These are phyloP conservation scores for Croton laevigatus DNA, from an alignment of 441 rosid genomes.

Conservation along the genomic window DNA sequence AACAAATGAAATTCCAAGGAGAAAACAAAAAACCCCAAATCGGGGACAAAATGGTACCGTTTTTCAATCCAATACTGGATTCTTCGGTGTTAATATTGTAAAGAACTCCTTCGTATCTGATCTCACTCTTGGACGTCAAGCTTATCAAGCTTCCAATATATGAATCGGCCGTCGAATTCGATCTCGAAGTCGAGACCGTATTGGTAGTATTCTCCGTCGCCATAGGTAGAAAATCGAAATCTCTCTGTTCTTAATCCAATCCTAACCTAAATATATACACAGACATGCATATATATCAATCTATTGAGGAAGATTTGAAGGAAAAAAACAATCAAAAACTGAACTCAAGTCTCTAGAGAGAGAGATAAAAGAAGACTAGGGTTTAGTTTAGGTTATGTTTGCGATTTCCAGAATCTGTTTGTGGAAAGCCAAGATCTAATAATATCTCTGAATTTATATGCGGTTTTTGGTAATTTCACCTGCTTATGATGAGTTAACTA, in stretches of 20 bases:
- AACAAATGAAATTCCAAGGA: not conserved
- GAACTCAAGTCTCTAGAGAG: not conserved
- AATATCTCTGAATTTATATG: not conserved
- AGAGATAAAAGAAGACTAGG: slow-evolving; percentile 5
- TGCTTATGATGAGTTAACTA: not conserved
- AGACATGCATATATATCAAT: not conserved
- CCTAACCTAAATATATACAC: not conserved
- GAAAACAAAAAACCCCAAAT: slow-evolving; percentile 8
- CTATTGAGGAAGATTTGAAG: not conserved
- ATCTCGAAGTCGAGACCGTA: slow-evolving; percentile 42
- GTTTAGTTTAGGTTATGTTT: slow-evolving; percentile 20
- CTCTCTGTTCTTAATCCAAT: not conserved
- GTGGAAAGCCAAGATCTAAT: slow-evolving; percentile 1
- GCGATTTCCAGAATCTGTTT: not conserved
- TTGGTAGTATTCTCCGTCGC: slow-evolving; percentile 38
- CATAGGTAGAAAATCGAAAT: slow-evolving; percentile 26
- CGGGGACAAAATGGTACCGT: slow-evolving; percentile 38
- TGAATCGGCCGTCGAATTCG: slow-evolving; percentile 71
- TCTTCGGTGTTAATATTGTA: slow-evolving; percentile 86
- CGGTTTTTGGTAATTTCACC: slow-evolving; percentile 5
- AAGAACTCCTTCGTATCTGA: slow-evolving; percentile 87
- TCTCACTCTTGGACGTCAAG: slow-evolving; percentile 82
- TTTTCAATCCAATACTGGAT: slow-evolving; percentile 85
- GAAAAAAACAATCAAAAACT: not conserved
- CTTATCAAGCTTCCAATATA: slow-evolving; percentile 86